Conservation (phyloP, 495 filamentous ascomycete genomes). For the Penicillium daleae region DNA sequence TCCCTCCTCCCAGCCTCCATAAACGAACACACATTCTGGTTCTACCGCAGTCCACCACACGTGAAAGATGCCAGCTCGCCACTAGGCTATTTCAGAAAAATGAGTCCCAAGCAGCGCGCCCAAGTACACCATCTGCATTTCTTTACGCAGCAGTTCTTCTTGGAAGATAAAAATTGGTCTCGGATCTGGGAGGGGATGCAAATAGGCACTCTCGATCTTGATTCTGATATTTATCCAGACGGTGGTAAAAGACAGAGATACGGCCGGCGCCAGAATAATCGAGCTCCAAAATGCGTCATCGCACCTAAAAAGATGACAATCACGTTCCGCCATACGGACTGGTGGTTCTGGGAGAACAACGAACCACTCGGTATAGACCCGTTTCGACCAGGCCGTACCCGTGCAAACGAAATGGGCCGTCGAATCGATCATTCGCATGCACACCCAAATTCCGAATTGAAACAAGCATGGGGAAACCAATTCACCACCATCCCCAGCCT, state of each 20-base stretch:
- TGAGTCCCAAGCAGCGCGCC: not conserved
- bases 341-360: constrained; percentile 5
- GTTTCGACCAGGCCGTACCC: not conserved
- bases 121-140: not conserved
- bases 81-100: not conserved
- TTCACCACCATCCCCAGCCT: not conserved
- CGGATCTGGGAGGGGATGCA: not conserved
- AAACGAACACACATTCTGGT: constrained; percentile 23
- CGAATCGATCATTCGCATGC: no score
- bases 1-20: constrained; percentile 23
- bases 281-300: not conserved
- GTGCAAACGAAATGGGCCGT: not conserved
- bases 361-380: not conserved
- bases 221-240: no score
- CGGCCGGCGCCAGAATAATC: no score
- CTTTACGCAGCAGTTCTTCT: constrained; percentile 2
- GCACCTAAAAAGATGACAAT: not conserved
- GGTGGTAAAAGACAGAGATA: no score
- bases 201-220: not conserved
- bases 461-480: not conserved
- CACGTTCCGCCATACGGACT: constrained; percentile 1
- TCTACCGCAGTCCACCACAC: constrained; percentile 1
- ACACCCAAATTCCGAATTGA: not conserved
- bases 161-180: not conserved
- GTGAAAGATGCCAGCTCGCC: not conserved